Evolutionary conservation across 345 rosid genomes (phyloP).

Genomic region (Dipteronia sinensis): DNA sequence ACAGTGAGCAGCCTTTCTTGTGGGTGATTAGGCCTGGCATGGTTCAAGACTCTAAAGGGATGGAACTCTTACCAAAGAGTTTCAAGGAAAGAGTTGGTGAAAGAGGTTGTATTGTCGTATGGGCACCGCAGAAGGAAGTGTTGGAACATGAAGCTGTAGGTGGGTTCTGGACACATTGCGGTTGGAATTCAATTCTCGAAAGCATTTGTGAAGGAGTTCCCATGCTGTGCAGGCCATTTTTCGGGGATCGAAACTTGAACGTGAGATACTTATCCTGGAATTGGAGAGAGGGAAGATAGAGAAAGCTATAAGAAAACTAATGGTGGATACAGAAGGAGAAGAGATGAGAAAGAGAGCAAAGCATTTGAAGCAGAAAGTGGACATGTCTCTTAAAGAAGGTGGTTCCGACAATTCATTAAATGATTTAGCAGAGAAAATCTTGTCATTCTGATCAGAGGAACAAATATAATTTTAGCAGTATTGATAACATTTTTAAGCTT

Average conservation of each 20-base stretch:
- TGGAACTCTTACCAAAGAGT: slow-evolving; percentile 1
- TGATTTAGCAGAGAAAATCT: slow-evolving; percentile 13
- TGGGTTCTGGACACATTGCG: slow-evolving; percentile 52
- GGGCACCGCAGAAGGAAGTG: slow-evolving; percentile 55
- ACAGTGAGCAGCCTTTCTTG: slow-evolving; percentile 34
- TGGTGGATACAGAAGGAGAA: no score
- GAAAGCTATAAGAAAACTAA: no score
- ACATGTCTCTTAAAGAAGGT: no score
- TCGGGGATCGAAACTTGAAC: slow-evolving; percentile 43
- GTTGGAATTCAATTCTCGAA: slow-evolving; percentile 58
- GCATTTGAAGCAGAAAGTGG: no score
- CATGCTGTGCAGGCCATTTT: slow-evolving; percentile 41
- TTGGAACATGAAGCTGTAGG: slow-evolving; percentile 39
- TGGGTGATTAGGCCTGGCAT: slow-evolving; percentile 29
- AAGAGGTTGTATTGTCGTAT: slow-evolving; percentile 43
- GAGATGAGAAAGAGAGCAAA: no score
- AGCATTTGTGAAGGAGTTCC: slow-evolving; percentile 49
- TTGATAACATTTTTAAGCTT: no score
- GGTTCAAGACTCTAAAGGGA: not conserved
- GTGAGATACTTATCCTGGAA: slow-evolving; percentile 28
- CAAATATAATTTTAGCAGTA: no score
- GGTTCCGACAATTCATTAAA: no score
- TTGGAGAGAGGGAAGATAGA: no score
- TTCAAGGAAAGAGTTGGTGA: slow-evolving; percentile 25
- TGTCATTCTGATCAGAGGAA: not conserved